Evolutionary conservation across 2,329 filamentous ascomycete genomes (phyloP), one percentile per base, ranked within the genome.

Genomic region (Diaporthe citrichinensis): DNA sequence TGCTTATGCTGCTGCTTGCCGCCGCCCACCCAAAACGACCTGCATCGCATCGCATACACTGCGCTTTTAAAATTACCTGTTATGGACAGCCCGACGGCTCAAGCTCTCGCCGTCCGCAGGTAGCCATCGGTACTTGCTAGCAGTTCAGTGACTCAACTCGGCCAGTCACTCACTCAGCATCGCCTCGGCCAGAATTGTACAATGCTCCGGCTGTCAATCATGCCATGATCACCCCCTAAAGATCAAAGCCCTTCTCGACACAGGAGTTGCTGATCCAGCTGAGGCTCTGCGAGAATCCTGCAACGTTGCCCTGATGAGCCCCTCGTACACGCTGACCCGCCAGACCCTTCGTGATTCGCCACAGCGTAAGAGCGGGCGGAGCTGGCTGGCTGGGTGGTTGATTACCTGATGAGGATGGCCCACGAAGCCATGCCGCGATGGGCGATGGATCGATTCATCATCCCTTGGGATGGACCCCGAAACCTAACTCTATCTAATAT

Each of bases 401-500:
- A 41, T 68, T 39, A 53, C 31, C 34, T 36, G 31, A 53, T 53
- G 46, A 39, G 17, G 5, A 36, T 17, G 62, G 44, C 62, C 62
- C 62, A 68, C 44, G 62, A 51, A 23, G 62, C 44, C 62, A 68
- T 36, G 31, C 62, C 46, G 44, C 46, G 28, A 41, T 14, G 46
- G 31, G 46, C 65, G 31, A 53, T 68, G 46, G 65, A 53, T 39
- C 31, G 2, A 53, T 41, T 68, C 46, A 53, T 68, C 65, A 39
- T 53, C 31, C 62, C 23, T 68, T 36, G 44, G 44, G 65, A 39
- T 53, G 65, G 65, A 68, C 65, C 46, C 65, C 46, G 65, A 53
- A 36, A 53, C 46, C 44, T 53, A 68, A 68, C 31, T 55, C 23
- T 55, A 69, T 69, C 46, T 69, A 41, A 69, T 41, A 69, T 69